phyloP scores from a whole-genome alignment of 1,284 basidiomycete species.

The Ustilago hordei region DNA sequence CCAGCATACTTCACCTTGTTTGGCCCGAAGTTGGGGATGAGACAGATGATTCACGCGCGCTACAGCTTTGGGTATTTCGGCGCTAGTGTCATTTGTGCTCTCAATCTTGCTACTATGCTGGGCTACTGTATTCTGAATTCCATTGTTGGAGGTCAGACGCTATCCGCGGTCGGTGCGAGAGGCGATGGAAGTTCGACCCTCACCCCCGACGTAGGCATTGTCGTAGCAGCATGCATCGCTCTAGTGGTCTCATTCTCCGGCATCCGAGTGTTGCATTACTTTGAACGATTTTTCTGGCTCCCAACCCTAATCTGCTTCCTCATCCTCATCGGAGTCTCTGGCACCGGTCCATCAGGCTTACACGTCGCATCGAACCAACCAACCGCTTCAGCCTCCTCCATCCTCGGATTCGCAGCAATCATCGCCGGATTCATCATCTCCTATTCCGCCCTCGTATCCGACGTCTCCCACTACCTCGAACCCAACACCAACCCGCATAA shows the following conservation, averaged over 20 bases:
- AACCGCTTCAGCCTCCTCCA: slow-evolving; percentile 70
- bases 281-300: slow-evolving; percentile 80
- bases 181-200: slow-evolving; percentile 43
- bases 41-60: slow-evolving; percentile 75
- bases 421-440: slow-evolving; percentile 75
- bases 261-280: slow-evolving; percentile 78
- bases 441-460: slow-evolving; percentile 71
- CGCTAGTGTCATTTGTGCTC: slow-evolving; percentile 74
- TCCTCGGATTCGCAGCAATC: slow-evolving; percentile 74
- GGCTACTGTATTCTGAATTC: slow-evolving; percentile 75
- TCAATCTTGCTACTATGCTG: slow-evolving; percentile 55
- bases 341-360: slow-evolving; percentile 73
- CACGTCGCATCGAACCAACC: slow-evolving; percentile 73
- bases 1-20: slow-evolving; percentile 69
- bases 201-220: slow-evolving; percentile 79
- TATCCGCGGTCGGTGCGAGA: slow-evolving; percentile 70
- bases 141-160: slow-evolving; percentile 71
- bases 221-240: slow-evolving; percentile 82
- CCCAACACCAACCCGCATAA: slow-evolving; percentile 72
- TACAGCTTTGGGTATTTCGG: slow-evolving; percentile 76
- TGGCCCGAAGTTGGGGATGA: slow-evolving; percentile 76
- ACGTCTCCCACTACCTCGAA: slow-evolving; percentile 70
- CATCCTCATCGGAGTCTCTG: slow-evolving; percentile 74
- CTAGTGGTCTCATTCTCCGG: slow-evolving; percentile 85
- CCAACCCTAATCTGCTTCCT: slow-evolving; percentile 80